These are phyloP conservation scores for Picea engelmannii DNA, from an alignment of 83 land plant genomes.

Conservation along the genomic window DNA sequence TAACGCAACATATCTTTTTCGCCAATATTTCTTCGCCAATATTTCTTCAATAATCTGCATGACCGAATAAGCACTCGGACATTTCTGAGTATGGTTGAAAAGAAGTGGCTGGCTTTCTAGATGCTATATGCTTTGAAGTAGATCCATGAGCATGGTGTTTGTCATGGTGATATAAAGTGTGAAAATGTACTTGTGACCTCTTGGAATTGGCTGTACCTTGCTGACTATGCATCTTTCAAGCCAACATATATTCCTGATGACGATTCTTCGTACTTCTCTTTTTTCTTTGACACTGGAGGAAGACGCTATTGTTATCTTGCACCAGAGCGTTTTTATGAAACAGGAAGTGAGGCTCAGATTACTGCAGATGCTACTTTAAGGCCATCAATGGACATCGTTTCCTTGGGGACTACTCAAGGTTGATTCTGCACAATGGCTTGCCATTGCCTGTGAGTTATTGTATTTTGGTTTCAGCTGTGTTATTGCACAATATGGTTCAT, in stretches of 20 bases:
- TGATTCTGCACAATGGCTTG: too few species aligned
- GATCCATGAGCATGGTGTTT: constrained; percentile 92
- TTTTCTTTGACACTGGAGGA: constrained; percentile 98
- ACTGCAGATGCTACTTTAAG: too few species aligned
- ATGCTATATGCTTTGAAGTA: constrained; percentile 93
- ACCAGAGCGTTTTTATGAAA: constrained; percentile 68
- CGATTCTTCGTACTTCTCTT: constrained; percentile 97
- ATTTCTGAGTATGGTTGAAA: constrained; percentile 85
- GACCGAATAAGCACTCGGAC: constrained; percentile 95
- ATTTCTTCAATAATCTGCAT: constrained; percentile 92
- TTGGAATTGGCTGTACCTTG: constrained; percentile 99
- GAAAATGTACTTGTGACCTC: constrained; percentile 99
- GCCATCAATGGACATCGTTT: too few species aligned
- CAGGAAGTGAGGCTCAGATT: too few species aligned
- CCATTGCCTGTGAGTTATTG: neutral
- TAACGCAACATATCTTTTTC: constrained; percentile 98
- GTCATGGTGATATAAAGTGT: constrained; percentile 99
- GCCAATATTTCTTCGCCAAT: constrained; percentile 87
- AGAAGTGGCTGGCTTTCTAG: constrained; percentile 99
- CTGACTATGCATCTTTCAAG: constrained; percentile 97
- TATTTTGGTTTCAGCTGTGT: constrained; percentile 72
- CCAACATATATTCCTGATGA: constrained; percentile 97
- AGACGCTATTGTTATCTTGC: constrained; percentile 95
- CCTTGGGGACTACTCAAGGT: too few species aligned
- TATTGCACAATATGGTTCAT: constrained; percentile 71